A percentile compares a stretch with the other conserved stretches of the same genome.
Conservation (phyloP, 768 basidiomycete genomes). For the Lactifluus echinatus region DNA sequence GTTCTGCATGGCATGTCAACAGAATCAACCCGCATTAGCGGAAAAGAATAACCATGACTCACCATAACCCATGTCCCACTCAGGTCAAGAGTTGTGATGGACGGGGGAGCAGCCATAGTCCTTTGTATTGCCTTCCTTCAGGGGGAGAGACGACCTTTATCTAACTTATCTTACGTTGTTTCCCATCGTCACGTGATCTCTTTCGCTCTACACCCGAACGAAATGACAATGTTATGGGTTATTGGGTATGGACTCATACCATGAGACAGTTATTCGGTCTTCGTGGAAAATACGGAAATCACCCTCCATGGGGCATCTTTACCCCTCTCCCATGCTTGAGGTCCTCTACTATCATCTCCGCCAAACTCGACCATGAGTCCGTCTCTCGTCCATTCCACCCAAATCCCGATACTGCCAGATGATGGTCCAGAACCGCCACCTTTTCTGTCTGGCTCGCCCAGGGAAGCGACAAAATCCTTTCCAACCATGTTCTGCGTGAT, state of each 20-base stretch:
- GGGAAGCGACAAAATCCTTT: conserved; percentile 59
- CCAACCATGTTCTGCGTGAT: conserved; percentile 51
- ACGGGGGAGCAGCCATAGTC: conserved; percentile 56
- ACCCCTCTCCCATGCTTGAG: conserved; percentile 81
- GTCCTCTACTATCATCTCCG: conserved; percentile 65
- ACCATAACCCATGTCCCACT: conserved; percentile 60
- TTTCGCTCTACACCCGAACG: no score
- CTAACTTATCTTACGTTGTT: no score
- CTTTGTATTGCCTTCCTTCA: neutral
- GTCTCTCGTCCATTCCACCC: conserved; percentile 84
- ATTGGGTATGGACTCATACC: no score
- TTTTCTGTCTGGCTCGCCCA: conserved; percentile 87
- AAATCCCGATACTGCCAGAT: conserved; percentile 79
- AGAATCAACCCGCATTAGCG: neutral
- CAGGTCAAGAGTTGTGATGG: conserved; percentile 51
- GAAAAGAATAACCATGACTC: conserved; percentile 7
- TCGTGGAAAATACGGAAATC: conserved; percentile 49
- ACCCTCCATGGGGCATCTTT: conserved; percentile 76
- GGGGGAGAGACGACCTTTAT: no score
- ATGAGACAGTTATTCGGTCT: conserved; percentile 14
- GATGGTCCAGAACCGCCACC: conserved; percentile 84
- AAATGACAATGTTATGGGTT: no score
- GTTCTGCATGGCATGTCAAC: conserved; percentile 40
- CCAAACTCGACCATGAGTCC: conserved; percentile 86
- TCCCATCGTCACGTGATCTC: neutral